Percentiles rank a stretch among this genome's conserved stretches.
These are phyloP conservation scores for Ricinus communis DNA, from an alignment of 345 rosid genomes.

Conservation along the genomic window DNA sequence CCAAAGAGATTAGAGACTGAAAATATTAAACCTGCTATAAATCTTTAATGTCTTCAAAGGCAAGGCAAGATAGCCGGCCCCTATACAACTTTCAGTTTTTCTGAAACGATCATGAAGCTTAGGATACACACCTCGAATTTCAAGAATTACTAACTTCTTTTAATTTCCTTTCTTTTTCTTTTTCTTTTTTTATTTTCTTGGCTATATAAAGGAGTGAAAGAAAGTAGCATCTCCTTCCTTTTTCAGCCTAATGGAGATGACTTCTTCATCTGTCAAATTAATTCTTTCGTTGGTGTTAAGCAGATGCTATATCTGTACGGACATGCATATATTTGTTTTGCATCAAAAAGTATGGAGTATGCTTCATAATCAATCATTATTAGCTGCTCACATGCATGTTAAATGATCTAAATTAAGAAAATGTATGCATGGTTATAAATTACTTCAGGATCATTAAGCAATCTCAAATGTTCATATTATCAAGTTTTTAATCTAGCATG, in stretches of 20 bases:
- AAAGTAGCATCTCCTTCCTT: background rate
- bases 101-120: constrained; percentile 11
- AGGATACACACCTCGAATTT: background rate
- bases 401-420: background rate
- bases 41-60: constrained; percentile 27
- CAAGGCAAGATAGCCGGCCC: background rate
- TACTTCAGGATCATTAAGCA: background rate
- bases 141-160: background rate
- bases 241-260: background rate
- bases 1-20: background rate
- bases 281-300: background rate
- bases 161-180: no score
- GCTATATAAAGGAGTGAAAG: constrained; percentile 6
- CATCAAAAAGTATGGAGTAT: background rate
- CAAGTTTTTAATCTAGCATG: no score
- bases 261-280: background rate
- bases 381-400: background rate
- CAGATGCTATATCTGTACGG: constrained; percentile 3
- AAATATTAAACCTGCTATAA: background rate
- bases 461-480: background rate
- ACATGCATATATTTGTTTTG: constrained; percentile 9
- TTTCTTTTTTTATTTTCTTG: no score
- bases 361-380: background rate
- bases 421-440: background rate
- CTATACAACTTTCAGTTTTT: background rate